These are phyloP conservation scores for Orbilia javanica DNA, from an alignment of 2,329 filamentous ascomycete genomes.

Conservation along the genomic window DNA sequence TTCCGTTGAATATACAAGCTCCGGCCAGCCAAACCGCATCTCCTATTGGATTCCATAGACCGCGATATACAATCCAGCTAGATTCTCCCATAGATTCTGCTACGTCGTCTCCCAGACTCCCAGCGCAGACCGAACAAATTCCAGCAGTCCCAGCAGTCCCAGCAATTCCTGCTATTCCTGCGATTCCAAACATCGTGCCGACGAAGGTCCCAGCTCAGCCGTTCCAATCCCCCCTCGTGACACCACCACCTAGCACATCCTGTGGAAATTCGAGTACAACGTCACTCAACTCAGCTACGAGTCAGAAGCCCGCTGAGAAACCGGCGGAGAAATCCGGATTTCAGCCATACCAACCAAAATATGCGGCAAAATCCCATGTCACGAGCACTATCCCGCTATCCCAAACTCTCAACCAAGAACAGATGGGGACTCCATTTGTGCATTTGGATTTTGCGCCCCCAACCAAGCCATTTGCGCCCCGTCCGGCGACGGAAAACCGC, in stretches of 20 bases:
- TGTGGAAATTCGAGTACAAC: constrained; percentile 46
- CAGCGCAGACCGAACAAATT: constrained; percentile 7
- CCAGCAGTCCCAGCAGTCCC: neutral
- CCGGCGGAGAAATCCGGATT: constrained; percentile 26
- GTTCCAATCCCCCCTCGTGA: constrained; percentile 28
- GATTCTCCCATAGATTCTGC: constrained; percentile 32
- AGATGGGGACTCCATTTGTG: constrained; percentile 39
- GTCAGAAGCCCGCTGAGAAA: constrained; percentile 33
- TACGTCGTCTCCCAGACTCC: constrained; percentile 30
- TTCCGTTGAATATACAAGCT: constrained; percentile 21
- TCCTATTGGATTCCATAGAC: constrained; percentile 50
- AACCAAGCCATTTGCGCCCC: constrained; percentile 51
- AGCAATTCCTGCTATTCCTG: neutral
- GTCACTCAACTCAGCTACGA: constrained; percentile 35
- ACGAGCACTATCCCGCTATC: constrained; percentile 46
- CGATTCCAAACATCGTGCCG: neutral
- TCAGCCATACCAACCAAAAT: constrained; percentile 57
- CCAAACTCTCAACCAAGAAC: constrained; percentile 40
- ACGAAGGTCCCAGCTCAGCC: constrained; percentile 28
- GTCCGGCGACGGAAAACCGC: constrained; percentile 31
- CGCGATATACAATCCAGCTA: constrained; percentile 38
- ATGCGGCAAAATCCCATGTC: constrained; percentile 55
- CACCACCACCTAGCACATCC: constrained; percentile 28
- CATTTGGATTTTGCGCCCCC: constrained; percentile 54
- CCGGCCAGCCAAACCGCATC: constrained; percentile 31